Percentiles rank a stretch among this genome's conserved stretches.
Evolutionary conservation across 208 protist genomes (phyloP).

Genomic region (Lotmaria passim): DNA sequence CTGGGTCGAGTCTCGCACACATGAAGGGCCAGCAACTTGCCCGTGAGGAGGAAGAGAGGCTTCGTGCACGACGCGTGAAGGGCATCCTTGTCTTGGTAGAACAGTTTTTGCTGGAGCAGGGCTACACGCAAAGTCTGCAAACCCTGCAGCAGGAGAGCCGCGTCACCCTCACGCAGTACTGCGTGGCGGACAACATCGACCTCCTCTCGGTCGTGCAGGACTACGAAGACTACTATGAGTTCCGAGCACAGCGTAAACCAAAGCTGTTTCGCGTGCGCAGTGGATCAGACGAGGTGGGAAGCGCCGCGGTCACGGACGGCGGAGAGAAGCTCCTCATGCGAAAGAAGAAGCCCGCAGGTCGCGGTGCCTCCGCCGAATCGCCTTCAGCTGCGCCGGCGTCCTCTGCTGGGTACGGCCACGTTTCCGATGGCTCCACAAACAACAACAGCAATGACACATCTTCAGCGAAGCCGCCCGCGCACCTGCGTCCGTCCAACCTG

Average conservation of each 20-base stretch:
- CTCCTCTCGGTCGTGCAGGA: constrained; percentile 77
- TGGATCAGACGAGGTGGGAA: constrained; percentile 27
- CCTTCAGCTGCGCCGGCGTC: background rate
- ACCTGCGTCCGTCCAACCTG: constrained; percentile 24
- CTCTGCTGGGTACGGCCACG: constrained; percentile 9
- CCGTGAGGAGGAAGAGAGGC: constrained; percentile 82
- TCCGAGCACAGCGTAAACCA: constrained; percentile 82
- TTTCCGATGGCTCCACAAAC: background rate
- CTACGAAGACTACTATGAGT: constrained; percentile 91
- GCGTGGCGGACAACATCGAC: constrained; percentile 91
- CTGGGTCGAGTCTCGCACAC: constrained; percentile 68
- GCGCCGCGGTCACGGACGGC: constrained; percentile 35
- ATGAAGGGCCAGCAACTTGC: constrained; percentile 86
- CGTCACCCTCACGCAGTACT: constrained; percentile 70
- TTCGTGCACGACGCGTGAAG: constrained; percentile 71
- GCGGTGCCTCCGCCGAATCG: background rate
- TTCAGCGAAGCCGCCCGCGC: constrained; percentile 15
- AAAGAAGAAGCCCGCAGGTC: constrained; percentile 18
- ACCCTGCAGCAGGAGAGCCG: constrained; percentile 84
- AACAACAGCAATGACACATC: background rate
- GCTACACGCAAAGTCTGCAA: constrained; percentile 75
- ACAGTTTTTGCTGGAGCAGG: constrained; percentile 88
- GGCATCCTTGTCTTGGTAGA: constrained; percentile 80
- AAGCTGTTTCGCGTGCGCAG: constrained; percentile 75
- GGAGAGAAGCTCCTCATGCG: constrained; percentile 51